Evolutionary conservation across 2,329 filamentous ascomycete species (phyloP).

Genomic region (Colletotrichum destructivum): DNA sequence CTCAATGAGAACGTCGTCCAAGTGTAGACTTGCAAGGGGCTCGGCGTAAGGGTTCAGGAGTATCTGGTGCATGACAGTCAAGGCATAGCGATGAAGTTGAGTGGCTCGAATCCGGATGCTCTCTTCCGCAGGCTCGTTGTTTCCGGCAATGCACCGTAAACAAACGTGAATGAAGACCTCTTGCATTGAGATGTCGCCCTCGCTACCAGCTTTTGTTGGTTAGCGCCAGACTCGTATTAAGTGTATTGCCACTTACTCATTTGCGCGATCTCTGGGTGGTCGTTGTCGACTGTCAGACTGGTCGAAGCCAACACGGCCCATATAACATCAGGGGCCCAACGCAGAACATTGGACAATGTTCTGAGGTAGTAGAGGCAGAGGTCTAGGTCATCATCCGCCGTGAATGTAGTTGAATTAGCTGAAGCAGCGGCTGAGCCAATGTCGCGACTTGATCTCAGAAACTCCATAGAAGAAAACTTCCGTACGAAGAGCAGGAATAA

Average conservation of each 20-base stretch:
- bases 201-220: conserved; percentile 62
- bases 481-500: conserved; percentile 73
- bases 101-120: conserved; percentile 67
- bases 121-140: conserved; percentile 53
- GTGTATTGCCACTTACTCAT: conserved; percentile 64
- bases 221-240: conserved; percentile 35
- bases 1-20: conserved; percentile 81
- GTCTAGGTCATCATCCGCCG: conserved; percentile 78
- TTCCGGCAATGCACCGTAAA: conserved; percentile 71
- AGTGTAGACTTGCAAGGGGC: conserved; percentile 72
- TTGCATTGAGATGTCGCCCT: conserved; percentile 74
- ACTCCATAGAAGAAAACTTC: conserved; percentile 70
- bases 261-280: conserved; percentile 58
- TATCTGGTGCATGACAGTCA: conserved; percentile 80
- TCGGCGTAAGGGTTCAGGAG: conserved; percentile 74
- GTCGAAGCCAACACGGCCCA: conserved; percentile 81
- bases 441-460: conserved; percentile 58
- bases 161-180: conserved; percentile 78
- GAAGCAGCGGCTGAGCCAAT: conserved; percentile 46
- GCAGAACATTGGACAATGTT: conserved; percentile 80
- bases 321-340: conserved; percentile 76
- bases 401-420: conserved; percentile 55
- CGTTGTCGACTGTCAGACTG: conserved; percentile 63
- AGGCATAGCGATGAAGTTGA: conserved; percentile 78
- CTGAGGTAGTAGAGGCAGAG: conserved; percentile 85